Base-by-base conservation (phyloP, 352 stramenopile genomes). In the Phytophthora megakarya region DNA sequence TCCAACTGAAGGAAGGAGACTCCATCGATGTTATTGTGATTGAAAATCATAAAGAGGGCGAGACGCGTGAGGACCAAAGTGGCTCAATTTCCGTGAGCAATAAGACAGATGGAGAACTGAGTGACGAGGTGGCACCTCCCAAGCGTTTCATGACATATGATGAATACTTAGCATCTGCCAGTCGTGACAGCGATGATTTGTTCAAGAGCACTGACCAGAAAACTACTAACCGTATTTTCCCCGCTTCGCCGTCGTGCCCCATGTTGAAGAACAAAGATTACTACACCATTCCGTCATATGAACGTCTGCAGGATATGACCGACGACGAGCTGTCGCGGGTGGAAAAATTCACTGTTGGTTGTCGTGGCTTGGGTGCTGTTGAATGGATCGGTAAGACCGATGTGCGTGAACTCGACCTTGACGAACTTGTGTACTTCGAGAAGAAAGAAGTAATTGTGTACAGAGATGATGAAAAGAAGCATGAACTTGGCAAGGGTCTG, bases 381-480 rank as follows among this genome's bases (percentile, higher is more conserved):
- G 76, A 93, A 32, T 95, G 86, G 86, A 79, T 93, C 21, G 86
- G 86, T 33, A 76, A 75, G 58, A 95, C 81, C 3, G 86, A 95
- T 62, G 84, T 93, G 21, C 84, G 84, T n/a, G 45, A 88, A 62
- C 69, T 95, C 30, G 77, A 93, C 33, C 57, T 95, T 32, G 86
- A 95, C 49, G 81, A 90, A 19, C 70, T 95, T 7, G 72, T 95
- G 15, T 73, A 82, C 21, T 93, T 95, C 40, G 81, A 92, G 66
- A 89, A 86, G 72, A 93, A 92, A 48, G 86, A 93, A 50, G 86
- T 95, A 12, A 85, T 93, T 53, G 86, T 95, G 28, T 95, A 90
- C 70, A 88, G 84, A 61, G 85, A 93, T 38, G 85, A 92, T 50
- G 75, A 88, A 57, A 93, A 89, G 66, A 95, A 95, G 57, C 85